These are phyloP conservation scores for Microcera coccophila DNA, from an alignment of 2,329 filamentous ascomycete species.

Conservation along the genomic window DNA sequence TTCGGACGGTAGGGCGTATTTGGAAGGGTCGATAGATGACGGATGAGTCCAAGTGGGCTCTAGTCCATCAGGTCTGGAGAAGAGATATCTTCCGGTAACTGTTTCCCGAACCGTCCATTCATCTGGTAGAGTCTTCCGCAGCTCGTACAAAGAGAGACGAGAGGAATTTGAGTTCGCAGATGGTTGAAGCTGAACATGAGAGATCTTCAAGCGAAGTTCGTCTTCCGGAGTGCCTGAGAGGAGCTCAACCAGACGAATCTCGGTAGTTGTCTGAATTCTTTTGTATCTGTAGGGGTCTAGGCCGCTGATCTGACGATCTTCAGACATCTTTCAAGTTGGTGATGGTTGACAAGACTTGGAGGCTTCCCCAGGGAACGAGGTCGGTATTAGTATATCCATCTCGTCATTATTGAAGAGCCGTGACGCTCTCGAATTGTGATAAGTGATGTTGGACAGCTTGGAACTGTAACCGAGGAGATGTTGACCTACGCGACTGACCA, in stretches of 20 bases:
- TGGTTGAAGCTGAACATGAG: not conserved
- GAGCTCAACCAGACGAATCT: not conserved
- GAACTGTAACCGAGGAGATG: no score
- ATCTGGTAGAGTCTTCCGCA: not conserved
- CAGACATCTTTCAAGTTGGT: no score
- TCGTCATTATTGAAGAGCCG: no score
- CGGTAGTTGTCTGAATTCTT: no score
- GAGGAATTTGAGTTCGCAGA: not conserved
- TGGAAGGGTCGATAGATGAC: not conserved
- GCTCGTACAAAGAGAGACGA: not conserved
- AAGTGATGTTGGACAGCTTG: no score
- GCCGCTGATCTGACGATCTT: no score
- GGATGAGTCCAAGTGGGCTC: constrained; percentile 4
- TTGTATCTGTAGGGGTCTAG: no score
- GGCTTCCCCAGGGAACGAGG: no score
- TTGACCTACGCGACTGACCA: no score
- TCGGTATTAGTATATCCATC: no score
- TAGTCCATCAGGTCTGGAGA: not conserved
- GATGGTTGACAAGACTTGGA: no score
- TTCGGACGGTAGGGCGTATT: constrained; percentile 1
- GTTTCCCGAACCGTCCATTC: constrained; percentile 5
- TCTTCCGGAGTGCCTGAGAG: not conserved
- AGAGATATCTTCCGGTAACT: not conserved
- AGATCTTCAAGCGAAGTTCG: not conserved
- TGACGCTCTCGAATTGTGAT: no score